phyloP scores from a whole-genome alignment of 176 grass and related monocot genomes.

The Avena sativa region DNA sequence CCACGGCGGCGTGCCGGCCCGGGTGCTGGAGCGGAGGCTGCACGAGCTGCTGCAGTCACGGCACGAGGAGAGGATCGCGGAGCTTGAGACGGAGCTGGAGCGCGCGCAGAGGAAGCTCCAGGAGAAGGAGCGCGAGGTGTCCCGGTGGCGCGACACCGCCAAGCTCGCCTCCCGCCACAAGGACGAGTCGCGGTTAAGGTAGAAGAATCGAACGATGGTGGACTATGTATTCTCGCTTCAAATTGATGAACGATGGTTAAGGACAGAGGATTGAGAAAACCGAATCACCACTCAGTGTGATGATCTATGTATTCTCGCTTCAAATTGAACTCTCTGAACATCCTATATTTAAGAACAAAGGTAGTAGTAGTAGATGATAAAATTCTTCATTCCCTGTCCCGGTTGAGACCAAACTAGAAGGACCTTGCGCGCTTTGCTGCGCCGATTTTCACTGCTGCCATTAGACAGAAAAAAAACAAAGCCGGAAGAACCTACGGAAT shows the following conservation, averaged over 20 bases:
- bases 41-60: constrained; percentile 69
- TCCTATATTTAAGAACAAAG: no score
- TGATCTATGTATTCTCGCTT: not conserved
- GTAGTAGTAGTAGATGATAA: no score
- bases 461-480: no score
- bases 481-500: no score
- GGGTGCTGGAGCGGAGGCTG: constrained; percentile 74
- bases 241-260: no score
- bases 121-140: constrained; percentile 78
- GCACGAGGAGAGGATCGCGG: constrained; percentile 78
- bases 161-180: constrained; percentile 67
- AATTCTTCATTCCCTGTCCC: no score
- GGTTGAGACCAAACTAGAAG: no score
- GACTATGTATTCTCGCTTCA: no score
- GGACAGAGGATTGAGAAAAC: not conserved
- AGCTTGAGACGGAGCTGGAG: constrained; percentile 77
- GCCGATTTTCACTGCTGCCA: no score
- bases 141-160: constrained; percentile 92
- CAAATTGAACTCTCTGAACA: no score
- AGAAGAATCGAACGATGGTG: not conserved
- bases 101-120: constrained; percentile 60
- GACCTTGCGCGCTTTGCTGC: no score
- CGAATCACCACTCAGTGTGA: not conserved
- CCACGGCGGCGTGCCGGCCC: constrained; percentile 67
- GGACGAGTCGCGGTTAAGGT: constrained; percentile 67